Evolutionary conservation across 1,284 basidiomycete species (phyloP), one percentile per base, ranked within the genome.

Genomic region (Malassezia equina): DNA sequence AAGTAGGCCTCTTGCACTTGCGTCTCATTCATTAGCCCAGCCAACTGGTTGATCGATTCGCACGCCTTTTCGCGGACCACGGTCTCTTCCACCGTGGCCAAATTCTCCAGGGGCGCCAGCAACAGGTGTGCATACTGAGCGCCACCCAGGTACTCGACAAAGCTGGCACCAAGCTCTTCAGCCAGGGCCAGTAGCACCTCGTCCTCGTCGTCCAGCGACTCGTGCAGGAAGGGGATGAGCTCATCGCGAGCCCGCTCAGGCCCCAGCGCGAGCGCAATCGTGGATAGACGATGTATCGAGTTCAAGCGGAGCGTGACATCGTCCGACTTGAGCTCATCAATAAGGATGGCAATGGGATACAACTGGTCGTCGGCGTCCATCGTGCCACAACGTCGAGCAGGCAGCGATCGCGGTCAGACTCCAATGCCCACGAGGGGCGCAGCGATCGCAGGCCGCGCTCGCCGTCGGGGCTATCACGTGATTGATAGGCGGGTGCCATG

Each of bases 171-270:
- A 21, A 99, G 79, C 77, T 98, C 94, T 69, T 96, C 93, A 19
- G 93, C 91, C 51, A 99, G 80, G 4, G 93, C 94, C 34, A 99
- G 82, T 33, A 99, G 80, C 27, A 99, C 93, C 75, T 99, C 94
- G 76, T 99, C 94, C 78, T 99, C 94, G 73, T 99, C 94, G 76
- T 99, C 94, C 65, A 98, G 84, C 32, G 90, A 94, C 73, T 99
- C 93, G 78, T 90, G 86, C 55, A 99, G 81, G 79, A 99, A 99
- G 1, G 91, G 89, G 63, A 99, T 84, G 62, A 99, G 83, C 76
- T 99, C 94, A 59, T 93, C 88, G 61, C 94, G 84, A 31, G 93
- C 87, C 62, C 94, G 86, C 79, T 94, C 87, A 28, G 90, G 85
- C 12, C 94, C 94, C 47, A 99, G 82, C 34, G 94, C 94, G 60